A percentile compares a stretch with the other conserved stretches of the same genome.
phyloP scores from a whole-genome alignment of 2,329 filamentous ascomycete species.

The Aspergillus versicolor region DNA sequence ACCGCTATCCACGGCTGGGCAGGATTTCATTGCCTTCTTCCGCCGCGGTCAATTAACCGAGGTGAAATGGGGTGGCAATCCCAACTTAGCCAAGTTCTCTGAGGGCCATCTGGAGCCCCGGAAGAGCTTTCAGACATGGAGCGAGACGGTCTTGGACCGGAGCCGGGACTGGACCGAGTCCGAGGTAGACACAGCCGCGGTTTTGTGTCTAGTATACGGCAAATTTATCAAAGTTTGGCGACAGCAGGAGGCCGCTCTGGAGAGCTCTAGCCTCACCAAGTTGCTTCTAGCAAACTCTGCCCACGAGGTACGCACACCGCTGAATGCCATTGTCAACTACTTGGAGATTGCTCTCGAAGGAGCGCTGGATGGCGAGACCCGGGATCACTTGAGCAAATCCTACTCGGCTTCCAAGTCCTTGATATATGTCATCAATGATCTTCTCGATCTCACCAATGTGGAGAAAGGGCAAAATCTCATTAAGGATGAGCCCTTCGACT shows the following conservation, averaged over 20 bases:
- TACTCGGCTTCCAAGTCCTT: slow-evolving; percentile 90
- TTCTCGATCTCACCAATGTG: slow-evolving; percentile 83
- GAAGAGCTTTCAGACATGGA: slow-evolving; percentile 77
- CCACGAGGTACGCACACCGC: slow-evolving; percentile 84
- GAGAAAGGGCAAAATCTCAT: slow-evolving; percentile 77
- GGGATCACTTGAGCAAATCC: slow-evolving; percentile 79
- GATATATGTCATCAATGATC: slow-evolving; percentile 91
- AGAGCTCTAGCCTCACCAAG: slow-evolving; percentile 76
- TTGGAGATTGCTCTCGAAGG: slow-evolving; percentile 88
- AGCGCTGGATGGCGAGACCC: slow-evolving; percentile 72
- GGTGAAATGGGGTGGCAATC: slow-evolving; percentile 73
- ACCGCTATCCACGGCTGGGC: slow-evolving; percentile 71
- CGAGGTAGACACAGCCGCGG: slow-evolving; percentile 83
- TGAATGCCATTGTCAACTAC: slow-evolving; percentile 95
- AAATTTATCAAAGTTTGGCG: slow-evolving; percentile 92
- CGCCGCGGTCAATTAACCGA: slow-evolving; percentile 74
- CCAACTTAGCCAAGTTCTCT: slow-evolving; percentile 64
- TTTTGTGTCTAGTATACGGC: slow-evolving; percentile 83
- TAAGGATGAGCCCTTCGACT: slow-evolving; percentile 77
- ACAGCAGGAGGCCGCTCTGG: slow-evolving; percentile 80
- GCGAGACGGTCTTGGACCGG: slow-evolving; percentile 77
- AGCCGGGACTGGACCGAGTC: slow-evolving; percentile 87
- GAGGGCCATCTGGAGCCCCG: slow-evolving; percentile 74
- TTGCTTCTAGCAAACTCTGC: slow-evolving; percentile 83
- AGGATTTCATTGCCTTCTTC: slow-evolving; percentile 89